Evolutionary conservation across 2,329 filamentous ascomycete species (phyloP), one percentile per base, ranked within the genome.

Genomic region (Leptographium lundbergii): DNA sequence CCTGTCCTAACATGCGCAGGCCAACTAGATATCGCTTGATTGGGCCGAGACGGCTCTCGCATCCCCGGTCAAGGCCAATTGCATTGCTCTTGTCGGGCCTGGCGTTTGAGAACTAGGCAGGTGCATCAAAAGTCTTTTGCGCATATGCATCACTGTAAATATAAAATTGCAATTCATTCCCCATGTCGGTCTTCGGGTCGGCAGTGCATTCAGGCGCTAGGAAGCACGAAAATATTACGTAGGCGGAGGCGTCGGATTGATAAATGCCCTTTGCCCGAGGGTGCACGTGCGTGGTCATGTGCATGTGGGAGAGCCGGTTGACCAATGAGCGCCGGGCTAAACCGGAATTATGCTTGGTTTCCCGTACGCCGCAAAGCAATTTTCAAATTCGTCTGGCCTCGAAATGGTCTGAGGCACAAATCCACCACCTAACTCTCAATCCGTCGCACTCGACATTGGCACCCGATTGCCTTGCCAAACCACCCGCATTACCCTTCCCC

Each of bases 391-490:
- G 48, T 42, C 42, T 24, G 59, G 60, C 53, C 52, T 59, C 60
- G 39, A 57, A 56, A 61, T 61, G 61, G 61, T 63, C 61, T 63
- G 61, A 63, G 61, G 60, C 61, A 62, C 61, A 61, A 61, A 39
- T 48, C 32, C 54, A 59, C 36, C 57, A 36, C 24, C n/a, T 29
- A 47, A 25, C 60, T 59, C 63, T 64, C 63, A 3, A 27, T 29
- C 67, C 57, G 63, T 63, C 63, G 64, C 61, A 62, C 66, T 60
- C 65, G 68, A 68, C 69, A 68, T 69, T 69, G 69, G 68, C 69
- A 68, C 67, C 67, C 69, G 68, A 71, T 71, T 72, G 70, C 69
- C 70, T 66, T 67, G 67, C 69, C 67, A 65, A 65, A 63, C 64
- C 67, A 62, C 67, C 65, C 66, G 65, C 67, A 65, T 65, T 65